phyloP scores from a whole-genome alignment of 2,329 filamentous ascomycete species.

The Botrytis galanthina region DNA sequence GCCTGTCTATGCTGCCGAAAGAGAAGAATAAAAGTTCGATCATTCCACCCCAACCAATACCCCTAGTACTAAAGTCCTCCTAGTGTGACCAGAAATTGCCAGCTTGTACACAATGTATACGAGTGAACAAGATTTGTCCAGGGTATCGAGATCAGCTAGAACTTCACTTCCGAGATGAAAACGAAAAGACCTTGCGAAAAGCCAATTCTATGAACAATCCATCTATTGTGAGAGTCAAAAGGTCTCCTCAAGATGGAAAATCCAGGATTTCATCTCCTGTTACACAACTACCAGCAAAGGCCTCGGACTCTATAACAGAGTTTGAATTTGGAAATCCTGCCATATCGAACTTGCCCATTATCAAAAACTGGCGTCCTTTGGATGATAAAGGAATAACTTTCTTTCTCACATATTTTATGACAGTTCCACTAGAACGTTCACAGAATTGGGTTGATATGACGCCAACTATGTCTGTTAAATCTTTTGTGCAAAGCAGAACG shows the following conservation, averaged over 20 bases:
- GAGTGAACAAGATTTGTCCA: constrained; percentile 50
- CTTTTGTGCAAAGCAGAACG: neutral
- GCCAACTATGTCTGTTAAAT: constrained; percentile 23
- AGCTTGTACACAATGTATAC: constrained; percentile 53
- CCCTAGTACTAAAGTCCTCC: constrained; percentile 4
- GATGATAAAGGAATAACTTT: constrained; percentile 29
- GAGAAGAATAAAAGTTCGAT: constrained; percentile 32
- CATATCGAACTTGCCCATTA: neutral
- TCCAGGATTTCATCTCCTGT: neutral
- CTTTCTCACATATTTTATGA: constrained; percentile 31
- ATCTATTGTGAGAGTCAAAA: neutral
- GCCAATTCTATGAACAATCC: constrained; percentile 32
- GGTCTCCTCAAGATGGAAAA: neutral
- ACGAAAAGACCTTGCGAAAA: constrained; percentile 53
- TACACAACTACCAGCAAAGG: neutral
- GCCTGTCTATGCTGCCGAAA: constrained; percentile 27
- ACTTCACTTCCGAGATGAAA: constrained; percentile 57
- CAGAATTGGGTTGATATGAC: constrained; percentile 27
- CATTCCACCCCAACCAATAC: too few species aligned
- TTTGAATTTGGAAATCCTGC: neutral
- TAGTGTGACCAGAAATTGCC: constrained; percentile 52
- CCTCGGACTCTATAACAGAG: neutral
- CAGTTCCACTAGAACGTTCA: neutral
- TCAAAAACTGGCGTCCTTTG: neutral
- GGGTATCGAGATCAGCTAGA: constrained; percentile 55